A percentile compares a stretch with the other conserved stretches of the same genome.
Conservation (phyloP, 208 protist species). For the Leishmania tarentolae region DNA sequence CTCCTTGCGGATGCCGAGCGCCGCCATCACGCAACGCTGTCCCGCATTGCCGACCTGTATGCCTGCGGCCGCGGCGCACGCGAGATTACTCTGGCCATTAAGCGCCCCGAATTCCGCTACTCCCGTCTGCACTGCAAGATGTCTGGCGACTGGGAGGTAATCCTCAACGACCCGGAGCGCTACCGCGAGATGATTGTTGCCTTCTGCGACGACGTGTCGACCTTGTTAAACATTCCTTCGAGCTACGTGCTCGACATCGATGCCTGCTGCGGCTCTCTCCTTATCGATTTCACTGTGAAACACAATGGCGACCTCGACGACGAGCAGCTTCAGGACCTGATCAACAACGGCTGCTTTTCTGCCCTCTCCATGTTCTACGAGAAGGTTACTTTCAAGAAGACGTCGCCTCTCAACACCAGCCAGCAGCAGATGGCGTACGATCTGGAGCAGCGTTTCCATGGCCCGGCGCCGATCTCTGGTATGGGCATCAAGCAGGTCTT, state of each 20-base stretch:
- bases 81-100: conserved; percentile 51
- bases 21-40: conserved; percentile 55
- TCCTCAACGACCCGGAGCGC: conserved; percentile 51
- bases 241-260: conserved; percentile 58
- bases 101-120: conserved; percentile 47
- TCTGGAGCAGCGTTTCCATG: conserved; percentile 15
- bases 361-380: conserved; percentile 67
- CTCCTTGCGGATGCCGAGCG: conserved; percentile 50
- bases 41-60: conserved; percentile 63
- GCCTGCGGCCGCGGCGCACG: conserved; percentile 60
- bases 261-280: conserved; percentile 40
- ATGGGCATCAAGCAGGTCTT: conserved; percentile 50
- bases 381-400: conserved; percentile 61
- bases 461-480: conserved; percentile 51
- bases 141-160: conserved; percentile 59
- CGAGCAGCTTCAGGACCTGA: conserved; percentile 63
- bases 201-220: conserved; percentile 47
- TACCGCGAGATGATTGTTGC: conserved; percentile 44
- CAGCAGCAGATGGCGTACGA: conserved; percentile 47
- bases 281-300: conserved; percentile 70
- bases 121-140: conserved; percentile 68
- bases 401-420: conserved; percentile 65
- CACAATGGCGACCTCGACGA: conserved; percentile 63
- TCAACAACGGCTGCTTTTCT: conserved; percentile 62
- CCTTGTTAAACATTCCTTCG: conserved; percentile 44